phyloP scores from a whole-genome alignment of 352 stramenopile genomes.

The Pythium insidiosum region DNA sequence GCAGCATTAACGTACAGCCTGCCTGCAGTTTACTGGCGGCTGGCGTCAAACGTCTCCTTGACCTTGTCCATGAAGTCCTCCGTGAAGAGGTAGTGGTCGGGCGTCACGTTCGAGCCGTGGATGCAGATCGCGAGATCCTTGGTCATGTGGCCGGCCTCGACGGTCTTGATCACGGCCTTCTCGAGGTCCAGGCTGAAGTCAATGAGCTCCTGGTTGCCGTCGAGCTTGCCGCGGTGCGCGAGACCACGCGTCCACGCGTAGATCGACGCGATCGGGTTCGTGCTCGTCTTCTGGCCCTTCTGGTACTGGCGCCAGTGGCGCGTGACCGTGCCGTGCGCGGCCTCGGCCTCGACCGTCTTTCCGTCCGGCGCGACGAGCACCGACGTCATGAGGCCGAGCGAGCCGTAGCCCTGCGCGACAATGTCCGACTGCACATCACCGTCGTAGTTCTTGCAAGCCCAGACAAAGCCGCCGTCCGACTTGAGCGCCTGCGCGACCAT shows the following conservation, averaged over 20 bases:
- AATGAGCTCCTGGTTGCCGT: conserved; percentile 69
- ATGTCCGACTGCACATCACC: conserved; percentile 89
- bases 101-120: conserved; percentile 56
- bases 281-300: conserved; percentile 80
- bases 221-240: conserved; percentile 77
- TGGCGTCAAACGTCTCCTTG: conserved; percentile 64
- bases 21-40: conserved; percentile 31
- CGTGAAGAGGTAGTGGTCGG: conserved; percentile 80
- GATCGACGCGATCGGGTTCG: conserved; percentile 86
- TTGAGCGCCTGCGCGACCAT: conserved; percentile 89
- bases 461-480: conserved; percentile 82
- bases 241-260: conserved; percentile 86
- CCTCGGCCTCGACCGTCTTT: conserved; percentile 84
- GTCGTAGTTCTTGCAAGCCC: conserved; percentile 91
- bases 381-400: conserved; percentile 84
- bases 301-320: conserved; percentile 85
- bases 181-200: conserved; percentile 73
- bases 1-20: too few species aligned
- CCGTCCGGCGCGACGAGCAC: conserved; percentile 80
- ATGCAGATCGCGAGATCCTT: conserved; percentile 84
- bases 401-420: conserved; percentile 83
- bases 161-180: conserved; percentile 59
- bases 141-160: conserved; percentile 83
- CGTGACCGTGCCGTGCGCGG: conserved; percentile 85
- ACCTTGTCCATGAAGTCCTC: conserved; percentile 86